A percentile compares a stretch with the other conserved stretches of the same genome.
Conservation (phyloP, 2,329 filamentous ascomycete genomes). For the Cytospora piceicola region DNA sequence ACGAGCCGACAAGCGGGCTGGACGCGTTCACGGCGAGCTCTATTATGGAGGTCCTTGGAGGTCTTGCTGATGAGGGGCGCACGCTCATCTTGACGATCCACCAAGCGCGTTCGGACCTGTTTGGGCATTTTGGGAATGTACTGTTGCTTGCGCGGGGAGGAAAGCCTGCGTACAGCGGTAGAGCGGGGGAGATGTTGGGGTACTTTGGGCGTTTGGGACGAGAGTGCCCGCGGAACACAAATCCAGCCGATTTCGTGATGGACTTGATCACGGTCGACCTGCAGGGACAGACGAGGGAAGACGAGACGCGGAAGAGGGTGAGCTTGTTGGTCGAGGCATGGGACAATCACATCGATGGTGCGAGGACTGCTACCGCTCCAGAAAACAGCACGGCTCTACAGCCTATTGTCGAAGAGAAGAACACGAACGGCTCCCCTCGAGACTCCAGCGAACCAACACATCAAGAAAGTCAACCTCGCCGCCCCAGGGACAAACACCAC, state of each 20-base stretch:
- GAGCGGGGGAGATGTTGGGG: constrained; percentile 64
- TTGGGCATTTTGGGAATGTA: constrained; percentile 71
- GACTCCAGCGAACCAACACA: constrained; percentile 37
- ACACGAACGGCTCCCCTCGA: constrained; percentile 37
- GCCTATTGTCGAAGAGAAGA: constrained; percentile 30
- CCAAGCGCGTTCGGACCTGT: constrained; percentile 74
- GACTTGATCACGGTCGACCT: constrained; percentile 78
- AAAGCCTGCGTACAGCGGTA: constrained; percentile 68
- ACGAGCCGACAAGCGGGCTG: constrained; percentile 76
- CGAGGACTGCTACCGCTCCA: background rate
- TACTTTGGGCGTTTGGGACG: constrained; percentile 66
- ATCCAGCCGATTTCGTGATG: constrained; percentile 77
- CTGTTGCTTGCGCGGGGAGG: constrained; percentile 73
- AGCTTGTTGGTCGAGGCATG: constrained; percentile 64
- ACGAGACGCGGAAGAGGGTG: constrained; percentile 65
- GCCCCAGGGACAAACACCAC: constrained; percentile 15
- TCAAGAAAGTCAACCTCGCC: constrained; percentile 44
- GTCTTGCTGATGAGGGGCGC: constrained; percentile 72
- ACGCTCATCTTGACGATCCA: constrained; percentile 80
- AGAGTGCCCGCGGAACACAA: constrained; percentile 69
- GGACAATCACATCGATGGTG: constrained; percentile 38
- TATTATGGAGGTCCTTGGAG: constrained; percentile 73
- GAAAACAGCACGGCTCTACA: constrained; percentile 18
- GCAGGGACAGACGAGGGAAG: constrained; percentile 66
- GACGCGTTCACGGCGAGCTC: constrained; percentile 79